Evolutionary conservation across 2,329 filamentous ascomycete genomes (phyloP).

Genomic region (Orbilia ellipsospora): DNA sequence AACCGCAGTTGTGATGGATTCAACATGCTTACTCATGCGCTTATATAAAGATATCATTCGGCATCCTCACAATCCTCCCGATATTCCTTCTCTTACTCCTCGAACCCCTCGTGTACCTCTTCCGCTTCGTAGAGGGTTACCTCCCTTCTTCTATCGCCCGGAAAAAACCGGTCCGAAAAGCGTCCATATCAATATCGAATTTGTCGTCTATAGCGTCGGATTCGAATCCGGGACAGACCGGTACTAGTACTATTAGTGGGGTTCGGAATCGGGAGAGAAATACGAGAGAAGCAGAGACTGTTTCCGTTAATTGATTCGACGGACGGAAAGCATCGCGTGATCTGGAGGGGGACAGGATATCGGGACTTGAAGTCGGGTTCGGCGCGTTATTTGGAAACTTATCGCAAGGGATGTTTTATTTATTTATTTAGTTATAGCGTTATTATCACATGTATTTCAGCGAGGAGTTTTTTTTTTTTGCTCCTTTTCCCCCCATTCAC

Average conservation of each 20-base stretch:
- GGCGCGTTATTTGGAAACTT: too few relatives aligned
- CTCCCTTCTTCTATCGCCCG: conserved; percentile 32
- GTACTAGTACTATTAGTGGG: neutral
- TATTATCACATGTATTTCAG: too few relatives aligned
- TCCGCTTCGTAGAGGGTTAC: conserved; percentile 40
- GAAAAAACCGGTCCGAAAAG: conserved; percentile 18
- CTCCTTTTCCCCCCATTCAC: too few relatives aligned
- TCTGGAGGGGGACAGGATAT: too few relatives aligned
- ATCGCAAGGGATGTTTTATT: too few relatives aligned
- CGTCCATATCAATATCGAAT: conserved; percentile 34
- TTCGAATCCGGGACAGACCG: conserved; percentile 20
- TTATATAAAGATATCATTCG: conserved; percentile 29
- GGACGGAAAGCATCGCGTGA: too few relatives aligned
- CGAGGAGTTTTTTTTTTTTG: too few relatives aligned
- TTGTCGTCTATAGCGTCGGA: conserved; percentile 45
- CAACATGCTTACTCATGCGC: neutral
- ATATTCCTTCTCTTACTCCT: conserved; percentile 46
- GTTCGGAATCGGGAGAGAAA: neutral
- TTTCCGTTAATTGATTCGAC: neutral
- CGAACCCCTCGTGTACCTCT: conserved; percentile 50
- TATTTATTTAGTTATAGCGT: too few relatives aligned
- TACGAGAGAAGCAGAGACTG: conserved; percentile 7
- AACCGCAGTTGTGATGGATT: neutral
- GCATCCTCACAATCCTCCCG: conserved; percentile 38
- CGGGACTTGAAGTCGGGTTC: too few relatives aligned